These are phyloP conservation scores for Xanthoparmelia taractica DNA, from an alignment of 495 filamentous ascomycete genomes.

Conservation along the genomic window DNA sequence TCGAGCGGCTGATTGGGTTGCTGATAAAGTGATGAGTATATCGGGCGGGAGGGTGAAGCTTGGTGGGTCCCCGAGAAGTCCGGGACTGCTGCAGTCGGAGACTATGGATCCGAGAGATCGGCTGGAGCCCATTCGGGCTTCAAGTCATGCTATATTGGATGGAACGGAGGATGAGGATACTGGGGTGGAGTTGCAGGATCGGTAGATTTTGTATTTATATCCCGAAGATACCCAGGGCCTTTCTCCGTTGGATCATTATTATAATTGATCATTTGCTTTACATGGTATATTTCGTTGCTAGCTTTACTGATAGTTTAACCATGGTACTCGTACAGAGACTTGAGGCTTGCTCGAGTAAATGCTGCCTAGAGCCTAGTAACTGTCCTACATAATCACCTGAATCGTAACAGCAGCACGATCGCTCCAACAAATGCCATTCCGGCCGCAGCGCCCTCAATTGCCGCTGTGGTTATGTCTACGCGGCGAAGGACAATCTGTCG, in stretches of 20 bases:
- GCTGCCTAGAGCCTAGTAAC: neutral
- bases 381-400: neutral
- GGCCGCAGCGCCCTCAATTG: conserved; percentile 62
- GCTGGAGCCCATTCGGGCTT: conserved; percentile 19
- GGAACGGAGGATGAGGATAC: conserved; percentile 58
- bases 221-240: conserved; percentile 2
- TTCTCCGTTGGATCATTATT: neutral
- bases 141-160: conserved; percentile 47
- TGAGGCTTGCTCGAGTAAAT: neutral
- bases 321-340: neutral
- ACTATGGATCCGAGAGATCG: conserved; percentile 28
- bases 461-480: conserved; percentile 63
- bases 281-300: neutral
- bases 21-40: conserved; percentile 40
- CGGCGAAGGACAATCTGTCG: conserved; percentile 58
- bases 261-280: neutral
- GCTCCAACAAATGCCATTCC: conserved; percentile 51
- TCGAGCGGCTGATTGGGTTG: conserved; percentile 48
- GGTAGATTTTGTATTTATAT: conserved; percentile 23
- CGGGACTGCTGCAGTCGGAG: conserved; percentile 24
- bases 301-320: neutral
- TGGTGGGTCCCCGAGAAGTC: conserved; percentile 21
- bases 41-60: conserved; percentile 38
- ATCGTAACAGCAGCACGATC: conserved; percentile 16
- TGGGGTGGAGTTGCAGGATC: conserved; percentile 55